phyloP scores from a whole-genome alignment of 371 early-diverging fungal genomes.

The Mortierella sp. region DNA sequence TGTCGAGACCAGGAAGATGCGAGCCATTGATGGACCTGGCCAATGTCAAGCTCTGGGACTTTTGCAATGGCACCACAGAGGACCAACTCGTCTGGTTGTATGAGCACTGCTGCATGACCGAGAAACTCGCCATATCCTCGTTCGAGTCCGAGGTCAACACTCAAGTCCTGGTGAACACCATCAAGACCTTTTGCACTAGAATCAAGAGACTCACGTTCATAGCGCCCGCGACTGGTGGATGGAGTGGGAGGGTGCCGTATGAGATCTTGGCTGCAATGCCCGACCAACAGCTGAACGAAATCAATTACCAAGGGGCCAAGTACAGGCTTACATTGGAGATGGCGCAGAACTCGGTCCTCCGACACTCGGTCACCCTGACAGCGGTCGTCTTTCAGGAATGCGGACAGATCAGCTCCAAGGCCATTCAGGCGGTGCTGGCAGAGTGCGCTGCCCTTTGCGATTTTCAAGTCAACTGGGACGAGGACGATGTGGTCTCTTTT shows the following conservation, averaged over 20 bases:
- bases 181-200: neutral
- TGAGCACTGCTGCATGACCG: neutral
- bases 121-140: neutral
- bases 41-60: neutral
- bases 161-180: neutral
- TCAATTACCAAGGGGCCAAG: neutral
- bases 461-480: neutral
- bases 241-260: neutral
- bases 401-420: neutral
- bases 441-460: neutral
- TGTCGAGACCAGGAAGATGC: neutral
- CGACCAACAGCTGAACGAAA: neutral
- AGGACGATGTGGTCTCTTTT: neutral
- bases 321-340: neutral
- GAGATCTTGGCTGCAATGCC: neutral
- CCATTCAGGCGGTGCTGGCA: neutral
- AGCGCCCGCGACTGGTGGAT: neutral
- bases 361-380: neutral
- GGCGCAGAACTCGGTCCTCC: neutral
- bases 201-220: neutral
- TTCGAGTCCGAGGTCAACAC: neutral
- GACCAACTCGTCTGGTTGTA: neutral
- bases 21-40: conserved; percentile 1
- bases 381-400: neutral
- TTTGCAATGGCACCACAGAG: neutral